Conservation (phyloP, 2,329 filamentous ascomycete genomes). For the Stemphylium lycopersici region DNA sequence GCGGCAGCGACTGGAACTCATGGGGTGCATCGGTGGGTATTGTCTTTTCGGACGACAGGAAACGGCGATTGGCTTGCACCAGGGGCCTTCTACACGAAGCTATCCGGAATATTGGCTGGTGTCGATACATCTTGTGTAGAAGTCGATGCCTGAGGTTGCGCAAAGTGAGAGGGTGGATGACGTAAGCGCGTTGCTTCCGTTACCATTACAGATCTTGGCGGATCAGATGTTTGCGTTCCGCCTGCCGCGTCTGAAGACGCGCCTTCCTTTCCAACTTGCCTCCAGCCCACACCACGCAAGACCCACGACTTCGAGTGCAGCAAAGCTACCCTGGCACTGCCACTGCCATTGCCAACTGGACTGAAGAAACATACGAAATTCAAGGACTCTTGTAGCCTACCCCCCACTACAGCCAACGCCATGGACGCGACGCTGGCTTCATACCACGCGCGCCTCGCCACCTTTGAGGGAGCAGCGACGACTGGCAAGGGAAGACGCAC, state of each 20-base stretch:
- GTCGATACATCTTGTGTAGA: constrained; percentile 41
- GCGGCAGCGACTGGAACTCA: constrained; percentile 47
- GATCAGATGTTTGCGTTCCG: constrained; percentile 13
- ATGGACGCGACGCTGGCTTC: constrained; percentile 59
- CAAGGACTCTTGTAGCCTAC: background rate
- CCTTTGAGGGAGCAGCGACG: constrained; percentile 70
- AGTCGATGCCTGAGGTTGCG: constrained; percentile 26
- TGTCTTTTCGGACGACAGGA: constrained; percentile 33
- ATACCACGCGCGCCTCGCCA: constrained; percentile 77
- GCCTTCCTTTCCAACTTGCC: constrained; percentile 16
- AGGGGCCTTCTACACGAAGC: constrained; percentile 35
- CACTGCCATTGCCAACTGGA: background rate
- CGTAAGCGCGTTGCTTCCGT: constrained; percentile 28
- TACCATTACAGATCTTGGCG: constrained; percentile 11
- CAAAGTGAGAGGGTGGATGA: constrained; percentile 28
- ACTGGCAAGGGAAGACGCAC: constrained; percentile 70
- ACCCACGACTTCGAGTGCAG: constrained; percentile 5
- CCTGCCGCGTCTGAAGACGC: constrained; percentile 18
- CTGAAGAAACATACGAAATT: background rate
- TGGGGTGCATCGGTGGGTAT: constrained; percentile 24
- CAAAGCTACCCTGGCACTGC: background rate
- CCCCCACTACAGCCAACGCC: constrained; percentile 3
- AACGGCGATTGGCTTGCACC: constrained; percentile 30
- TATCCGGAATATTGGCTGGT: constrained; percentile 37
- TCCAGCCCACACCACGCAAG: constrained; percentile 9